Conservation (phyloP, 441 rosid species). For the Pelargonium fulgidum region DNA sequence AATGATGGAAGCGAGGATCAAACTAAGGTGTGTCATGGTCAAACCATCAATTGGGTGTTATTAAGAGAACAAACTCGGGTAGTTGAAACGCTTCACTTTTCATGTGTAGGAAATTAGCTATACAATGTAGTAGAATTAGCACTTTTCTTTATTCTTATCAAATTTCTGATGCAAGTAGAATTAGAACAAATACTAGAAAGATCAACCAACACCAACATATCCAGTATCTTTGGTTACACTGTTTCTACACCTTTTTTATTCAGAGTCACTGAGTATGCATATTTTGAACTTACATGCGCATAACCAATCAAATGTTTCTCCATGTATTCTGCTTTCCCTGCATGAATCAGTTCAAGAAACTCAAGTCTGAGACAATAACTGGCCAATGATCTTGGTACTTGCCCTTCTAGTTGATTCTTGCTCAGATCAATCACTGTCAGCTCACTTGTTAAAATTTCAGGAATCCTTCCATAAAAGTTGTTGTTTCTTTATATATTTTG, state of each 20-base stretch:
- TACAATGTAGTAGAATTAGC: neutral
- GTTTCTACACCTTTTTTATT: neutral
- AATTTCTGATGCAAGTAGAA: neutral
- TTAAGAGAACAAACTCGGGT: conserved; percentile 17
- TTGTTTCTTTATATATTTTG: too few species aligned
- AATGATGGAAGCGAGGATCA: neutral
- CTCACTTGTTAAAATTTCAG: neutral
- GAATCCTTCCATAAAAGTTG: neutral
- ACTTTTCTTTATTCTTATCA: neutral
- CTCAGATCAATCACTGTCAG: conserved; percentile 19
- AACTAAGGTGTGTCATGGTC: conserved; percentile 21
- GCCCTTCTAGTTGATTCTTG: conserved; percentile 19
- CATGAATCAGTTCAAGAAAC: conserved; percentile 7
- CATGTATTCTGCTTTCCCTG: neutral
- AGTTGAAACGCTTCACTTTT: conserved; percentile 18
- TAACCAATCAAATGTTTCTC: neutral
- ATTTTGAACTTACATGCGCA: neutral
- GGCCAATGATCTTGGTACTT: conserved; percentile 19
- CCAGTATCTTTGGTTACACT: neutral
- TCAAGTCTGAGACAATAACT: conserved; percentile 13
- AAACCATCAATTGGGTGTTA: conserved; percentile 17
- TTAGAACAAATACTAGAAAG: neutral
- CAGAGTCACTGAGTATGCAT: neutral
- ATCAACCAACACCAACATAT: neutral
- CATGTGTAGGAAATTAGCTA: too few species aligned